Percentiles rank a stretch among this genome's conserved stretches.
Conservation (phyloP, 345 rosid genomes). For the Brassica napus region Da-Ae NC_063447.1:29198001-29198500, state of each 20-base stretch:
- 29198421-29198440: background rate
- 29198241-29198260: too few species aligned
- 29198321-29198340: too few species aligned
- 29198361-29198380: background rate
- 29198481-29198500: background rate
- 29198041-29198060: slow-evolving; percentile 39
- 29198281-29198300: background rate
- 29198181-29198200: background rate
- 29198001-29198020: background rate
- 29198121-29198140: background rate
- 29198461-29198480: background rate
- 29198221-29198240: background rate
- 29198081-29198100: background rate
- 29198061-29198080: background rate
- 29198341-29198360: background rate
- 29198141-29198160: background rate
- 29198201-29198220: background rate
- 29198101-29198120: background rate
- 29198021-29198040: background rate
- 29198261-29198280: background rate
- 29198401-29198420: background rate
- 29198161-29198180: background rate
- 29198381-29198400: background rate
- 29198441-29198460: background rate
- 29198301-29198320: background rate